Base-by-base conservation (phyloP, 202 grass and related monocot species). In the Elaeis oleifera region DNA sequence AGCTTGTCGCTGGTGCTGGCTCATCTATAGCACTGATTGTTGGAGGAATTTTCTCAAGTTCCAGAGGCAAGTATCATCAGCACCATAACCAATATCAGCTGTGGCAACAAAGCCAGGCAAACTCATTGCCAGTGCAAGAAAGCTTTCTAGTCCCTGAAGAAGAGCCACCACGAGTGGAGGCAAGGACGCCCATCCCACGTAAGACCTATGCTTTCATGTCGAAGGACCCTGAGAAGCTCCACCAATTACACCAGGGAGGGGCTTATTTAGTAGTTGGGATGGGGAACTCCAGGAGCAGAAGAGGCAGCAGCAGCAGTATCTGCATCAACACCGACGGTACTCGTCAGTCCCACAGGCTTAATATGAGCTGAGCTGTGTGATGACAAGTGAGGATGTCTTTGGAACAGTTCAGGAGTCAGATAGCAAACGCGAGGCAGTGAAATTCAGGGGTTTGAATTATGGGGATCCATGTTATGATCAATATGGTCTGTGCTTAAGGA, bases 161-260 rank as follows among this genome's bases (percentile, higher is more conserved):
- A 73, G 74, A 81, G 9, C 88, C 85, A 68, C 79, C 84, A 4
- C 67, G 55, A 20, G 58, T 74, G 63, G 83, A 85, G 36, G 62
- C 77, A 28, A 82, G 87, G 18, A 56, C 75, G 1, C 82, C 88
- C 0, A 90, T 74, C 64, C 84, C 81, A 60, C 84, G 71, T 53
- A 88, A 81, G 78, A 83, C 78, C 60, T 91, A 90, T 6, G 76
- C 84, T 15, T 97, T 85, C 84, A 90, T 88, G 78, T 80, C 87
- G 5, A 84, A 85, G 62, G 85, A 91, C 68, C 84, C 82, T 0
- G 84, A 88, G 67, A 92, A 84, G 73, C 76, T 92, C 71, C 94
- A 97, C 64, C 81, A 83, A 58, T 79, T 92, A 70, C 82, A 85
- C 18, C 84, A 85, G 5, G 69, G 60, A 7, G 72, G 74, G 23